These are phyloP conservation scores for Gamsiella multidivaricata DNA, from an alignment of 192 early-diverging fungal genomes.

Conservation along the genomic window DNA sequence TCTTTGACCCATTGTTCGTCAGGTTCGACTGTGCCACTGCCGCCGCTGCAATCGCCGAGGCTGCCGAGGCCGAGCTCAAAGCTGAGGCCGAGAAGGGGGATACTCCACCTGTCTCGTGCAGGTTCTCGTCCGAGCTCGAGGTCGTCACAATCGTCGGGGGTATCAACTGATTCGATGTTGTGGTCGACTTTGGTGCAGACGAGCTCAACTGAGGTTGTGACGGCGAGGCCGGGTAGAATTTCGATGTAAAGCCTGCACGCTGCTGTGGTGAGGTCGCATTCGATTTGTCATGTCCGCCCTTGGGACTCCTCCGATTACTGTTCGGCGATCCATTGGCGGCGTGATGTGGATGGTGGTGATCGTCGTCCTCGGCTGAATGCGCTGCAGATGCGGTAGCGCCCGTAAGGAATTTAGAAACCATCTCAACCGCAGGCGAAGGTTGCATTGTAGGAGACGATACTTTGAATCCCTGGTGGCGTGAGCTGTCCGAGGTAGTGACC, in stretches of 20 bases:
- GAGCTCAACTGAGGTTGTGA: slow-evolving; percentile 36
- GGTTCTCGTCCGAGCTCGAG: slow-evolving; percentile 25
- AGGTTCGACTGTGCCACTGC: slow-evolving; percentile 44
- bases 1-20: slow-evolving; percentile 31
- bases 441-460: slow-evolving; percentile 18
- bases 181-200: slow-evolving; percentile 40
- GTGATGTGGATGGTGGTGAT: slow-evolving; percentile 1
- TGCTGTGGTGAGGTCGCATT: slow-evolving; percentile 44
- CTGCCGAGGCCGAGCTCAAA: neutral
- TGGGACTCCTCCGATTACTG: neutral
- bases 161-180: slow-evolving; percentile 25
- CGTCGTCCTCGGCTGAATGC: slow-evolving; percentile 22
- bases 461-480: slow-evolving; percentile 13
- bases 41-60: slow-evolving; percentile 41
- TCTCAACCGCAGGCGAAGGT: slow-evolving; percentile 35
- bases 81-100: neutral
- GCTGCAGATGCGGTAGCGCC: neutral
- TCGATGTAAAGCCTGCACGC: slow-evolving; percentile 30
- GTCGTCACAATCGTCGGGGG: slow-evolving; percentile 43
- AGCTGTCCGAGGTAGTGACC: neutral
- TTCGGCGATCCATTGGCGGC: slow-evolving; percentile 18
- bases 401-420: slow-evolving; percentile 32
- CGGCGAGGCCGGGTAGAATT: slow-evolving; percentile 41
- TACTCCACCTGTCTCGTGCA: slow-evolving; percentile 8
- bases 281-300: slow-evolving; percentile 17